These are phyloP conservation scores for Nitzschia sp. DNA, from an alignment of 108 stramenopile genomes.

Conservation along the genomic window DNA sequence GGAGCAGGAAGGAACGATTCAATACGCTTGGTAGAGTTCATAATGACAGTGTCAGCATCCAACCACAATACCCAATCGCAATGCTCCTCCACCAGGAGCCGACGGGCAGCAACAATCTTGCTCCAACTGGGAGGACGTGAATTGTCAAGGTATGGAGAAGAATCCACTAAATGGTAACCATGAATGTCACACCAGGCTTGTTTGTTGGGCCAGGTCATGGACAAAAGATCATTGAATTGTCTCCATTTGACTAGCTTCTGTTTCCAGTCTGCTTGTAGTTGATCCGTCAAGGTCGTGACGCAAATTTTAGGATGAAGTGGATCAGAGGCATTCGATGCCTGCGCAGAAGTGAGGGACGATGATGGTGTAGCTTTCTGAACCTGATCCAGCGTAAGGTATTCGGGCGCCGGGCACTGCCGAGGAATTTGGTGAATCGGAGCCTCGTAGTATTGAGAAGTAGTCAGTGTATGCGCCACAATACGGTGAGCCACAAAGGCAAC, in stretches of 20 bases:
- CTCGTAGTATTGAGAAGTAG: background rate
- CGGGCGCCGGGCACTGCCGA: constrained; percentile 7
- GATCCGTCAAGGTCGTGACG: constrained; percentile 35
- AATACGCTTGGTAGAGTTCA: constrained; percentile 44
- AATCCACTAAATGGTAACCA: constrained; percentile 22
- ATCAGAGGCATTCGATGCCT: background rate
- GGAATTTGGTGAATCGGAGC: constrained; percentile 6
- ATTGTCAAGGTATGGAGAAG: constrained; percentile 18
- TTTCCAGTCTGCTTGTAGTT: constrained; percentile 11
- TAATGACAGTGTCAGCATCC: constrained; percentile 52
- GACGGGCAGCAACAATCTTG: constrained; percentile 28
- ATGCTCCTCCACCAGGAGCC: constrained; percentile 17
- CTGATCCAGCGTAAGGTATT: background rate
- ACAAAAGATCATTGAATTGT: constrained; percentile 23
- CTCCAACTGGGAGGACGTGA: constrained; percentile 36
- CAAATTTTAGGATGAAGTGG: constrained; percentile 17
- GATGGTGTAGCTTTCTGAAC: background rate
- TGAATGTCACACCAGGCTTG: constrained; percentile 25
- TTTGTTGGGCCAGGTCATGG: constrained; percentile 28
- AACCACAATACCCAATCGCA: constrained; percentile 40
- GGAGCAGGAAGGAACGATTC: constrained; percentile 25
- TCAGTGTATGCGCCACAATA: constrained; percentile 1
- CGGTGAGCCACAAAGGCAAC: constrained; percentile 2
- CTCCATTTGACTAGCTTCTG: constrained; percentile 29
- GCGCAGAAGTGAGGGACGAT: background rate